Evolutionary conservation across 257 asterid species (phyloP).

Genomic region (Rauvolfia tetraphylla): DNA sequence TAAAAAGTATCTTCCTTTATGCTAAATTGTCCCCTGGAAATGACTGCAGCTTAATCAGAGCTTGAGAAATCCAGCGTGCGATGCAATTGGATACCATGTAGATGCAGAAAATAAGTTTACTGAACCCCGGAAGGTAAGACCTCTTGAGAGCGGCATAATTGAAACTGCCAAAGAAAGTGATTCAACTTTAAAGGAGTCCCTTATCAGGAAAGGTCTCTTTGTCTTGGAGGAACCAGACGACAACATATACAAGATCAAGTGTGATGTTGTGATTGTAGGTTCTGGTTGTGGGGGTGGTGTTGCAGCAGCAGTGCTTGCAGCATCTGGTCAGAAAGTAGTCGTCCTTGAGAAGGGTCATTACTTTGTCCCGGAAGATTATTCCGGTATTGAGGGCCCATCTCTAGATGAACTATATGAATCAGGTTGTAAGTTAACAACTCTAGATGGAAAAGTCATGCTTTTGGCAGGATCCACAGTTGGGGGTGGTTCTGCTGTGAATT

Average conservation of each 20-base stretch:
- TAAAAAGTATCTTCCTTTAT: neutral
- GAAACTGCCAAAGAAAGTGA: conserved; percentile 49
- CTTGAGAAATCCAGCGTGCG: conserved; percentile 61
- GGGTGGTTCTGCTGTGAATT: conserved; percentile 75
- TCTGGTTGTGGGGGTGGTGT: conserved; percentile 95
- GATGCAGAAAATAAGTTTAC: conserved; percentile 28
- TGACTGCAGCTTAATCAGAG: conserved; percentile 64
- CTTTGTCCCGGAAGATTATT: conserved; percentile 70
- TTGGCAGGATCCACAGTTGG: conserved; percentile 75
- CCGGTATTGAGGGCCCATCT: conserved; percentile 85
- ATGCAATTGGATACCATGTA: conserved; percentile 59
- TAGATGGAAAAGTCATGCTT: conserved; percentile 69
- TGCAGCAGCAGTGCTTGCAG: conserved; percentile 75
- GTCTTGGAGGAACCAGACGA: conserved; percentile 37
- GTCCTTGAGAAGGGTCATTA: conserved; percentile 83
- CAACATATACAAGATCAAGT: conserved; percentile 37
- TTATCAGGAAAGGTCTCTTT: conserved; percentile 46
- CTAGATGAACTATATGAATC: conserved; percentile 56
- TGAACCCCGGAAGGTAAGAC: conserved; percentile 37
- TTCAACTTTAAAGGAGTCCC: conserved; percentile 48
- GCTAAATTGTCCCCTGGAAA: neutral
- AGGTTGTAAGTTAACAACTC: conserved; percentile 60
- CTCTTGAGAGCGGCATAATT: conserved; percentile 67
- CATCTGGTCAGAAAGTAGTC: conserved; percentile 67
- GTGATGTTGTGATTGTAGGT: conserved; percentile 88